Base-by-base conservation (phyloP, 352 stramenopile genomes). In the Phytophthora megakarya region DNA sequence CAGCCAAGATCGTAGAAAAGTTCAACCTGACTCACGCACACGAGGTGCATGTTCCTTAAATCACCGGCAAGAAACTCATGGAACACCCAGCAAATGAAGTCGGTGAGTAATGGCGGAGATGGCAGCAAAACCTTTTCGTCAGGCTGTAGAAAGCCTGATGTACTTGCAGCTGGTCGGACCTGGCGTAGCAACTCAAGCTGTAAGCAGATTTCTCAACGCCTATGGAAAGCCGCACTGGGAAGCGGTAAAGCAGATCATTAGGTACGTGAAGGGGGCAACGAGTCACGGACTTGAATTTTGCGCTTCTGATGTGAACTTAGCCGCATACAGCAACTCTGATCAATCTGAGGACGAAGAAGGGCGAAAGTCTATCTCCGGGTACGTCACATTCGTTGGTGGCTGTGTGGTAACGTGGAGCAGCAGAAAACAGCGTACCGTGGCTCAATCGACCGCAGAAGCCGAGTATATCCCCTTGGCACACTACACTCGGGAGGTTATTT, bases 91-190 rank as follows among this genome's bases (percentile, higher is more conserved):
- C 25, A 15, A 40, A 25, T 3, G n/a, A 13, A 2, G 61, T 1
- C n/a, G 63, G 38, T 5, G 63, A 63, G 56, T 35, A 2, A 67
- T 43, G 11, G 46, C 21, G 0, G 21, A 64, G 7, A 63, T 61
- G 38, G 3, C 28, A 10, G 22, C 19, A 1, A 68, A 65, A 26
- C 65, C 65, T 0, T 73, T 59, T 13, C 10, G 53, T 4, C 33
- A 73, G 22, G 59, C 58, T 2, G 53, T 73, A 0, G 53, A 47
- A 12, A 69, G 53, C 16, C 16, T 73, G 9, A 69, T 73, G 59
- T 61, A 63, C 67, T 28, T 56, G 48, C 6, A 58, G 22, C 9
- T n/a, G 58, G 3, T 58, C 39, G 9, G 65, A 65, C 28, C 21
- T 71, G 13, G 49, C 42, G 0, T 71, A 13, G 43, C 49, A 0